phyloP scores from a whole-genome alignment of 352 stramenopile species.

The Globisporangium nunn region DNA sequence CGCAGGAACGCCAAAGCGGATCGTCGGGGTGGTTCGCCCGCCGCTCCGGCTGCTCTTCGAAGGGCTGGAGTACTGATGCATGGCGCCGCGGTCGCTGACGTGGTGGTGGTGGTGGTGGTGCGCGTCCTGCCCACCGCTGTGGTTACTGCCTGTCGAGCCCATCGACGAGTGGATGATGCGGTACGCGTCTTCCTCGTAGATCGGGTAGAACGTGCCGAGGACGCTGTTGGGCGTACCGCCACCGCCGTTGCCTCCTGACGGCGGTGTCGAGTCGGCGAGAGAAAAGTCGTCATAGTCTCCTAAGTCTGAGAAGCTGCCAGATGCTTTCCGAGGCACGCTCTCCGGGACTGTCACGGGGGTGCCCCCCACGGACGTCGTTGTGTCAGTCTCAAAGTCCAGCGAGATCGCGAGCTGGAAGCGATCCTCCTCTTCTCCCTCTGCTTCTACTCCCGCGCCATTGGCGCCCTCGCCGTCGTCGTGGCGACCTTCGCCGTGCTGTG shows the following conservation, averaged over 20 bases:
- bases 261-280: slow-evolving; percentile 51
- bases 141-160: slow-evolving; percentile 25
- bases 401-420: slow-evolving; percentile 48
- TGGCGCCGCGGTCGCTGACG: slow-evolving; percentile 8
- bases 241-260: slow-evolving; percentile 19
- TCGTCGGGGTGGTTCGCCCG: slow-evolving; percentile 54
- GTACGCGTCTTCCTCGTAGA: slow-evolving; percentile 73
- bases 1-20: slow-evolving; percentile 36
- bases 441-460: background rate
- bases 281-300: slow-evolving; percentile 82
- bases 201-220: slow-evolving; percentile 59
- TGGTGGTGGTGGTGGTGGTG: background rate
- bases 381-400: slow-evolving; percentile 62
- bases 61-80: slow-evolving; percentile 20
- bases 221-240: slow-evolving; percentile 21
- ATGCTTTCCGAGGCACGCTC: slow-evolving; percentile 68
- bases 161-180: slow-evolving; percentile 50
- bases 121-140: slow-evolving; percentile 16
- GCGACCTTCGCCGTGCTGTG: slow-evolving; percentile 7
- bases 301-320: slow-evolving; percentile 83
- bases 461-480: slow-evolving; percentile 11
- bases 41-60: slow-evolving; percentile 28
- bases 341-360: slow-evolving; percentile 20
- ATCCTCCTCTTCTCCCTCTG: slow-evolving; percentile 25
- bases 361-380: slow-evolving; percentile 19